Percentiles rank a stretch among this genome's conserved stretches.
These are phyloP conservation scores for Pseudogymnoascus sp. DNA, from an alignment of 2,329 filamentous ascomycete species.

Conservation along the genomic window DNA sequence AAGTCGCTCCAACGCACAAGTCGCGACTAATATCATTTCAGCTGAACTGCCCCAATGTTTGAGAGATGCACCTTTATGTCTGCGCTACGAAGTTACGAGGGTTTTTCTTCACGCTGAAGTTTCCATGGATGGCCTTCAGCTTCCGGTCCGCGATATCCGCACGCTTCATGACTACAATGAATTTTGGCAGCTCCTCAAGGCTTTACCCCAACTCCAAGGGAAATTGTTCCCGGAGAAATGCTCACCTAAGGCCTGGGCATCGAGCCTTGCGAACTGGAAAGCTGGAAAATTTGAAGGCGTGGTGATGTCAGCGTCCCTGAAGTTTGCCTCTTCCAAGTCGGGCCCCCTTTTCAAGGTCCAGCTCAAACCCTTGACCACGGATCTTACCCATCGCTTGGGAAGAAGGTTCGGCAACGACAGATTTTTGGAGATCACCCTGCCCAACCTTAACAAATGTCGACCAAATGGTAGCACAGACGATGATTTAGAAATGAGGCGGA, in stretches of 20 bases:
- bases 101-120: conserved; percentile 24
- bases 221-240: conserved; percentile 44
- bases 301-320: conserved; percentile 38
- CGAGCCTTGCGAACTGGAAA: conserved; percentile 14
- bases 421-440: conserved; percentile 49
- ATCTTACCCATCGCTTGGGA: conserved; percentile 43
- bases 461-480: conserved; percentile 26
- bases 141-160: conserved; percentile 6
- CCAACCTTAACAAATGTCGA: conserved; percentile 32
- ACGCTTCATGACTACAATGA: conserved; percentile 32
- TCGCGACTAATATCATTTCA: conserved; percentile 10
- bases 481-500: conserved; percentile 28
- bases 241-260: conserved; percentile 38
- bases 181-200: conserved; percentile 37
- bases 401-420: conserved; percentile 52
- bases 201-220: conserved; percentile 35
- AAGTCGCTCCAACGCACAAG: neutral
- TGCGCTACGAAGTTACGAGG: conserved; percentile 27
- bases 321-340: conserved; percentile 24
- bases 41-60: conserved; percentile 20
- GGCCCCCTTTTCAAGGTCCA: conserved; percentile 40
- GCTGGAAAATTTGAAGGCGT: conserved; percentile 35
- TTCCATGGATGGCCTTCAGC: conserved; percentile 16
- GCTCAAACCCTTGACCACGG: conserved; percentile 43
- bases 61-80: conserved; percentile 14